phyloP scores from a whole-genome alignment of 345 rosid genomes.

The Triadica sebifera region DNA sequence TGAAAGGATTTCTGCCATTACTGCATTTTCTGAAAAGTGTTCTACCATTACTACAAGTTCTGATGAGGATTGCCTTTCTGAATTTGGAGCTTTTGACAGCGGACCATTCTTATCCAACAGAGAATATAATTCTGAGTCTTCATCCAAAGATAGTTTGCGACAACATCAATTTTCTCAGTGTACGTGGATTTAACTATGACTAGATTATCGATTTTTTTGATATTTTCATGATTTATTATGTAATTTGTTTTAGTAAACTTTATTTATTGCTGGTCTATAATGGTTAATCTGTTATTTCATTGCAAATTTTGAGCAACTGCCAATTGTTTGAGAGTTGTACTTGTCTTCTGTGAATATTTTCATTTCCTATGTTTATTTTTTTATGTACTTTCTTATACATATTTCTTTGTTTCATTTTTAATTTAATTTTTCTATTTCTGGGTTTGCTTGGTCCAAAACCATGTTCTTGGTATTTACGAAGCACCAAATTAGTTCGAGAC shows the following conservation, averaged over 20 bases:
- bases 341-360: neutral
- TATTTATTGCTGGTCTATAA: neutral
- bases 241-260: neutral
- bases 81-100: constrained; percentile 21
- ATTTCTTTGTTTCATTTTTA: neutral
- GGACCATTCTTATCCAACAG: constrained; percentile 13
- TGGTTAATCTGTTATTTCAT: neutral
- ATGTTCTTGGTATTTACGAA: neutral
- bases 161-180: constrained; percentile 10
- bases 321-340: neutral
- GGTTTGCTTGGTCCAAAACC: neutral
- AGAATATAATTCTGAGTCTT: constrained; percentile 16
- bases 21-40: constrained; percentile 20
- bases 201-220: neutral
- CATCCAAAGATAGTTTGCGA: constrained; percentile 15
- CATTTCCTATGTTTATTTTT: neutral
- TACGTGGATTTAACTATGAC: constrained; percentile 7
- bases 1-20: constrained; percentile 18
- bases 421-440: neutral
- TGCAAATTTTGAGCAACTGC: neutral
- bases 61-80: constrained; percentile 11
- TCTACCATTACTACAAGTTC: constrained; percentile 23
- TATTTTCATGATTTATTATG: neutral
- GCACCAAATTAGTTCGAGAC: neutral
- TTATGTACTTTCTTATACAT: neutral